These are phyloP conservation scores for Euryodendron excelsum DNA, from an alignment of 148 eudicot genomes.

Conservation along the genomic window DNA sequence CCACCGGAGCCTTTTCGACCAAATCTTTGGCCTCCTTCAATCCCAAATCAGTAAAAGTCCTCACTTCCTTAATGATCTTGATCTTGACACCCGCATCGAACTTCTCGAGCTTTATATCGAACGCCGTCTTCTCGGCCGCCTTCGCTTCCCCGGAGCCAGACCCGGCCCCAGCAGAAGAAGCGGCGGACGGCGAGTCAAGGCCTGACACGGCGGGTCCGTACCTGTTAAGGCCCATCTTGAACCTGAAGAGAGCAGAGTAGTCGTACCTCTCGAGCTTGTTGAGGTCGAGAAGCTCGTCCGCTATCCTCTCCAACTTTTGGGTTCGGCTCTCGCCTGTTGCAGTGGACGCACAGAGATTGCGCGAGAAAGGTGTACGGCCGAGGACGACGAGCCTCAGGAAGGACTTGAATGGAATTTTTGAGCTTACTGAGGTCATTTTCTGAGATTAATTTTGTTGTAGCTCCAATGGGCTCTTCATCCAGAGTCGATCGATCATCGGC, in stretches of 20 bases:
- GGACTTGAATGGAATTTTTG: constrained; percentile 31
- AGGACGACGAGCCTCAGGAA: constrained; percentile 20
- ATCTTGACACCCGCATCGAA: constrained; percentile 44
- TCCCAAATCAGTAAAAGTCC: constrained; percentile 26
- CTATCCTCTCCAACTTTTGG: constrained; percentile 62
- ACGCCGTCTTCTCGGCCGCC: constrained; percentile 59
- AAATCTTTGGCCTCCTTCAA: constrained; percentile 73
- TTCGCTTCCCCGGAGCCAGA: constrained; percentile 26
- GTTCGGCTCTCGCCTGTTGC: constrained; percentile 37
- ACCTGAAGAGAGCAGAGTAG: constrained; percentile 52
- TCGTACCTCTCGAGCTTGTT: constrained; percentile 67
- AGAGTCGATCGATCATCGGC: neutral
- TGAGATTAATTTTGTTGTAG: neutral
- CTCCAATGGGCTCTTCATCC: neutral
- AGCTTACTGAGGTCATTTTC: constrained; percentile 33
- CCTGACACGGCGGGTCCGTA: constrained; percentile 23
- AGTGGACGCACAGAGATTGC: constrained; percentile 31
- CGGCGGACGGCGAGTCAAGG: constrained; percentile 12
- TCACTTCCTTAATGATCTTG: constrained; percentile 20
- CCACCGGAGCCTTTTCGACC: constrained; percentile 74
- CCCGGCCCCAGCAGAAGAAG: constrained; percentile 6
- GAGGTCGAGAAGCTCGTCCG: constrained; percentile 59
- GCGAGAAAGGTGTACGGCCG: constrained; percentile 11
- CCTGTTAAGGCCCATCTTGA: constrained; percentile 58
- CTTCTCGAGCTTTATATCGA: constrained; percentile 77